phyloP scores from a whole-genome alignment of 805 yeast genomes.

The Hyphopichia homilentoma region DNA sequence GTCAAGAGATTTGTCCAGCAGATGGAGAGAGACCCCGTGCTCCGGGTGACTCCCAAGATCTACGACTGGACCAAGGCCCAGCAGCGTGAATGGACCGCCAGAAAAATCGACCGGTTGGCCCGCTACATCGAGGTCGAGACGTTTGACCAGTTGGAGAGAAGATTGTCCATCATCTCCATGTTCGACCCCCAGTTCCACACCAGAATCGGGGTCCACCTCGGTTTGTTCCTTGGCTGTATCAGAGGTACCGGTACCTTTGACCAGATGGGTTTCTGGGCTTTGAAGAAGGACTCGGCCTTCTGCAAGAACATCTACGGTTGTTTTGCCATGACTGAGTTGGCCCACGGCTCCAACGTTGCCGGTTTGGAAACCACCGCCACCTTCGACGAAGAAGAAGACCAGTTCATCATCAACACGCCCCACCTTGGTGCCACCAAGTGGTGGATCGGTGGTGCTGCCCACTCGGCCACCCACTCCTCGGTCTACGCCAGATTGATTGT shows the following conservation, averaged over 20 bases:
- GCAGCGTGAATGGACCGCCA: constrained; percentile 28
- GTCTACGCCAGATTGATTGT: constrained; percentile 79
- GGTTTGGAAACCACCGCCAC: constrained; percentile 86
- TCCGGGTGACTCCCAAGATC: constrained; percentile 20
- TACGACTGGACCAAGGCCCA: constrained; percentile 26
- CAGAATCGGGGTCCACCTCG: constrained; percentile 30
- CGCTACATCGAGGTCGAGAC: constrained; percentile 29
- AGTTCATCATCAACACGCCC: constrained; percentile 76
- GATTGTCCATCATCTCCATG: constrained; percentile 26
- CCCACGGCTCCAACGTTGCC: constrained; percentile 90
- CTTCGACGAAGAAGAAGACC: constrained; percentile 58
- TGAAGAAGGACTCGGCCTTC: constrained; percentile 24
- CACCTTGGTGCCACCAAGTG: constrained; percentile 88
- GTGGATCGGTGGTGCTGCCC: constrained; percentile 99
- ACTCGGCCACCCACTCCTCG: constrained; percentile 78
- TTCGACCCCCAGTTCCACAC: constrained; percentile 30
- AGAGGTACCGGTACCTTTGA: constrained; percentile 33
- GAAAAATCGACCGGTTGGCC: constrained; percentile 26
- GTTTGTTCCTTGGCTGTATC: constrained; percentile 29
- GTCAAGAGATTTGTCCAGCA: constrained; percentile 24
- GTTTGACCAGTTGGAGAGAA: constrained; percentile 22
- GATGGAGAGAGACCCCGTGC: constrained; percentile 32
- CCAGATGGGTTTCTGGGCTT: constrained; percentile 31
- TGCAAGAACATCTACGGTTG: constrained; percentile 58
- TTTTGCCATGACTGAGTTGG: constrained; percentile 86